Conservation (phyloP, 305 asterid genomes). For the Andrographis paniculata region DNA sequence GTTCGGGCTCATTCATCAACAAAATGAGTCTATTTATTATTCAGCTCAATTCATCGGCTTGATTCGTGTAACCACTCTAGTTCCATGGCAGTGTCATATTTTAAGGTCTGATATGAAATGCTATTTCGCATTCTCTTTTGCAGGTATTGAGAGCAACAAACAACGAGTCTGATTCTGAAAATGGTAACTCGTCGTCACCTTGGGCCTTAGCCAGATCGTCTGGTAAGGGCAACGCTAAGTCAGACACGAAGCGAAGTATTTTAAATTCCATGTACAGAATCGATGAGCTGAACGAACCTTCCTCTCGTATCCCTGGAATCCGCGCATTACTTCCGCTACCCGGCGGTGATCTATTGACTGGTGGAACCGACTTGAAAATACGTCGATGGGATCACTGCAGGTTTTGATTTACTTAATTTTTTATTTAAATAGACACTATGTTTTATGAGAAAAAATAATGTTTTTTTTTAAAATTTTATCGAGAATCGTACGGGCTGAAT, state of each 20-base stretch:
- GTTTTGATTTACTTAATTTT: slow-evolving; percentile 22
- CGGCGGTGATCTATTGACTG: slow-evolving; percentile 93
- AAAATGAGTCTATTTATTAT: no score
- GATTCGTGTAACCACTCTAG: no score
- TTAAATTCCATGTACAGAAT: slow-evolving; percentile 65
- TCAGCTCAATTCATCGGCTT: no score
- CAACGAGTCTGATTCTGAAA: slow-evolving; percentile 61
- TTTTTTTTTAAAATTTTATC: no score
- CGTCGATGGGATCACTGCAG: slow-evolving; percentile 99
- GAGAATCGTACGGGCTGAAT: no score
- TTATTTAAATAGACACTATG: slow-evolving; percentile 10
- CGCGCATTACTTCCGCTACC: slow-evolving; percentile 98
- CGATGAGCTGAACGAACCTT: slow-evolving; percentile 77
- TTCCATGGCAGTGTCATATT: no score
- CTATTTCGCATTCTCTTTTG: slow-evolving; percentile 16
- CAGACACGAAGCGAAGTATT: slow-evolving; percentile 54
- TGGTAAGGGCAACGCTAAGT: slow-evolving; percentile 49
- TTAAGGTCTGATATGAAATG: slow-evolving; percentile 12
- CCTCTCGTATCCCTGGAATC: slow-evolving; percentile 76
- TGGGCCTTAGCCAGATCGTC: slow-evolving; percentile 76
- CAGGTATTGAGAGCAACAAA: slow-evolving; percentile 77
- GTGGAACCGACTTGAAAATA: slow-evolving; percentile 93
- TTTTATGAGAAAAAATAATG: slow-evolving; percentile 11
- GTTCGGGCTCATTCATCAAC: no score
- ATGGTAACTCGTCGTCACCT: slow-evolving; percentile 55